A percentile compares a stretch with the other conserved stretches of the same genome.
Evolutionary conservation across 1,284 basidiomycete genomes (phyloP).

Genomic region (Ceratobasidium sp.): DNA sequence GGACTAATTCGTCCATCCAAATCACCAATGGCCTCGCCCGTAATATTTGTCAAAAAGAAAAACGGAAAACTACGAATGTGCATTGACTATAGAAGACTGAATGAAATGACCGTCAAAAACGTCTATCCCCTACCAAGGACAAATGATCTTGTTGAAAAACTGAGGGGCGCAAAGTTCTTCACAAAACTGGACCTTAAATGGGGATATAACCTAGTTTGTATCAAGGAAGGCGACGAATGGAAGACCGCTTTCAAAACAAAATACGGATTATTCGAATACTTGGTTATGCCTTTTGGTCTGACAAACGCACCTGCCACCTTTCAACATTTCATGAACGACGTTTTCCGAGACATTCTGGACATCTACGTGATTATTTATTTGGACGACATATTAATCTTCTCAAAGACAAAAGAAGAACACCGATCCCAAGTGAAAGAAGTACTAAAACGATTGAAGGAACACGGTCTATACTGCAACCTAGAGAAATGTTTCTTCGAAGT

Average conservation of each 20-base stretch:
- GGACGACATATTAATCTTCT: conserved; percentile 42
- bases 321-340: conserved; percentile 49
- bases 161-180: conserved; percentile 48
- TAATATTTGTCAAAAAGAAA: conserved; percentile 63
- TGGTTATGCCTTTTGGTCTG: conserved; percentile 53
- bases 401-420: conserved; percentile 4
- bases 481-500: conserved; percentile 46
- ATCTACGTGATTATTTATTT: conserved; percentile 36
- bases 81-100: conserved; percentile 58
- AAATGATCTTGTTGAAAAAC: conserved; percentile 48
- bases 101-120: conserved; percentile 28
- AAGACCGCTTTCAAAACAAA: conserved; percentile 55
- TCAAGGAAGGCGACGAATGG: conserved; percentile 51
- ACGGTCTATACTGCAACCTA: conserved; percentile 1
- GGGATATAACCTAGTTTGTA: conserved; percentile 52
- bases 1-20: conserved; percentile 52
- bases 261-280: conserved; percentile 55
- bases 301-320: conserved; percentile 53
- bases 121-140: conserved; percentile 48
- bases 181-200: conserved; percentile 52
- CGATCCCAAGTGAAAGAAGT: conserved; percentile 27
- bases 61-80: conserved; percentile 56
- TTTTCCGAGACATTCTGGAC: conserved; percentile 35
- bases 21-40: conserved; percentile 55
- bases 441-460: not conserved